Percentiles rank a stretch among this genome's conserved stretches.
phyloP scores from a whole-genome alignment of 345 rosid genomes.

The Noccaea bulbosa region DNA sequence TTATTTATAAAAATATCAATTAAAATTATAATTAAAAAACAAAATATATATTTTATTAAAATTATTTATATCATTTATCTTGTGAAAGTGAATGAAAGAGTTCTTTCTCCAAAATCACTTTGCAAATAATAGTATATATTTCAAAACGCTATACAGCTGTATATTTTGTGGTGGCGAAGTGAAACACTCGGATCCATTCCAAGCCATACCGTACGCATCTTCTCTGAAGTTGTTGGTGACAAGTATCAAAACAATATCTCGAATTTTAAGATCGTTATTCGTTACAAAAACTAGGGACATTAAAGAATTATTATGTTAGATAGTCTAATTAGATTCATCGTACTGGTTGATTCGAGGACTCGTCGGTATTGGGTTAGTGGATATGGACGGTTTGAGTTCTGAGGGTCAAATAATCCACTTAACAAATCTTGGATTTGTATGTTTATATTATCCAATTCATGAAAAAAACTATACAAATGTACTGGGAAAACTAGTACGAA shows the following conservation, averaged over 20 bases:
- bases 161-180: constrained; percentile 17
- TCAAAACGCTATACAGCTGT: neutral
- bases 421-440: neutral
- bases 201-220: constrained; percentile 30
- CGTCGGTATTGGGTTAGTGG: constrained; percentile 4
- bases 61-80: too few relatives aligned
- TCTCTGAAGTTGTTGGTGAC: constrained; percentile 10
- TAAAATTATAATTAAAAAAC: too few relatives aligned
- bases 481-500: neutral
- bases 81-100: too few relatives aligned
- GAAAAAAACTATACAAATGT: neutral
- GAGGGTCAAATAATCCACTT: neutral
- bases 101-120: too few relatives aligned
- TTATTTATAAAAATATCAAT: too few relatives aligned
- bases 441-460: neutral
- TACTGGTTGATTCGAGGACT: constrained; percentile 13
- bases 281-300: constrained; percentile 7
- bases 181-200: constrained; percentile 33
- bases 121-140: too few relatives aligned
- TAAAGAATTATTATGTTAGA: neutral
- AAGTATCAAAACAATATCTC: constrained; percentile 7
- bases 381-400: neutral
- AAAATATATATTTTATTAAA: too few relatives aligned
- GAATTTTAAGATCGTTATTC: neutral
- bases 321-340: constrained; percentile 33